Base-by-base conservation (phyloP, 371 early-diverging fungal genomes). In the Phascolomyces articulosus region DNA sequence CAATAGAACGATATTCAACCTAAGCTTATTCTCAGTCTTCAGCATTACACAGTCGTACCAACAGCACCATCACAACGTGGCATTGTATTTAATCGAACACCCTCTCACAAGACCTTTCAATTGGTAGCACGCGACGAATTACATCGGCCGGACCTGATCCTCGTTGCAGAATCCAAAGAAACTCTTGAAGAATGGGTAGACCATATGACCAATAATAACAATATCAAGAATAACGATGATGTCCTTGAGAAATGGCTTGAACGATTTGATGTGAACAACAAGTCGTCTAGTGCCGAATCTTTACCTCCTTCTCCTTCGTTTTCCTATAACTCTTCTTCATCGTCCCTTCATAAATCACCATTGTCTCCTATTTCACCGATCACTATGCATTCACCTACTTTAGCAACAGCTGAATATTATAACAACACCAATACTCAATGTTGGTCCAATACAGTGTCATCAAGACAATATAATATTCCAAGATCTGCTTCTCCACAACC, bases 201-300 rank as follows among this genome's bases (percentile, higher is more conserved):
- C 21, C 53, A 41, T 21, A 59, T 34, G 38, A 38, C 20, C 57
- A 56, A 23, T 40, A 57, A 58, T 56, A 28, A 21, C 27, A 28
- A 15, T 38, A 44, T n/a, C 24, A 61, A 53, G 47, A 53, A 55
- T 40, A 44, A 27, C 18, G 57, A 60, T 10, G 57, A 60, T 40
- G 60, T 70, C 8, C 63, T 70, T 2, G 66, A 66, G 16, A 70
- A 70, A 62, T 70, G 70, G 70, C 66, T 70, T 21, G 66, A 70
- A 31, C 62, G 65, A 41, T 62, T 65, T 20, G 66, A 65, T 29
- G 27, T 69, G 20, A 56, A 48, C 47, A 64, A 21, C 47, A 44
- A 64, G 57, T 41, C 57, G 4, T 21, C 29, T 27, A 40, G 13
- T 41, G 27, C 40, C 6, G 41, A 24, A 23, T 58, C 55, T 18